Evolutionary conservation across 1,284 basidiomycete species (phyloP), one percentile per base, ranked within the genome.

Genomic region (Uromyces viciae-fabae): DNA sequence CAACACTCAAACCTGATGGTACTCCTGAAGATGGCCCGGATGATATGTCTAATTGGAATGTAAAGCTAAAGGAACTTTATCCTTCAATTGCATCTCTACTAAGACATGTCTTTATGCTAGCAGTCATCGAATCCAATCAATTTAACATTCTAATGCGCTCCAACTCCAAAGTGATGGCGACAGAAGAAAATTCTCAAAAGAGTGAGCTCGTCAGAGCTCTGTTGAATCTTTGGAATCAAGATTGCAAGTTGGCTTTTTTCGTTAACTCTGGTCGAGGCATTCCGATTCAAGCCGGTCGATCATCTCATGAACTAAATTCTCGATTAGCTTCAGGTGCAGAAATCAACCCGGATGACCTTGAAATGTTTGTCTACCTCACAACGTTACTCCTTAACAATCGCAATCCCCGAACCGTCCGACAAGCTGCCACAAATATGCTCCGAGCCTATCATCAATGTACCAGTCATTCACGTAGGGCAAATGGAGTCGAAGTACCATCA

Each of bases 41-140:
- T 49, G 56, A 62, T 22, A 80, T 80, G 77, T 58, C 66, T 9
- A 73, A 64, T 40, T 81, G 78, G 78, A 81, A 81, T n/a, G 78
- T 81, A 40, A 73, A 73, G 43, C 56, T 81, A 11, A 72, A 64
- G 38, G 78, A 81, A 33, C 58, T 81, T n/a, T 81, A 81, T 40
- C 78, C 78, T 2, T 38, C 38, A 8, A 81, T 81, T 42, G 69
- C 78, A 15, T 64, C 78, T 17, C 52, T 64, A 19, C 36, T 81
- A 46, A 25, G 78, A 17, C 52, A 64, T 33, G 71, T 81, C 17
- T 81, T 81, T 38, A 81, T 81, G 78, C 31, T 46, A 40, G 43
- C 60, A 2, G 71, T 81, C 25, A 52, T 74, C 25, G 78, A 81
- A 36, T 66, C 49, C 9, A 71, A 81, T 36, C 62, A 62, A 14